These are phyloP conservation scores for Fistulifera pelliculosa DNA, from an alignment of 108 stramenopile species.

Conservation along the genomic window DNA sequence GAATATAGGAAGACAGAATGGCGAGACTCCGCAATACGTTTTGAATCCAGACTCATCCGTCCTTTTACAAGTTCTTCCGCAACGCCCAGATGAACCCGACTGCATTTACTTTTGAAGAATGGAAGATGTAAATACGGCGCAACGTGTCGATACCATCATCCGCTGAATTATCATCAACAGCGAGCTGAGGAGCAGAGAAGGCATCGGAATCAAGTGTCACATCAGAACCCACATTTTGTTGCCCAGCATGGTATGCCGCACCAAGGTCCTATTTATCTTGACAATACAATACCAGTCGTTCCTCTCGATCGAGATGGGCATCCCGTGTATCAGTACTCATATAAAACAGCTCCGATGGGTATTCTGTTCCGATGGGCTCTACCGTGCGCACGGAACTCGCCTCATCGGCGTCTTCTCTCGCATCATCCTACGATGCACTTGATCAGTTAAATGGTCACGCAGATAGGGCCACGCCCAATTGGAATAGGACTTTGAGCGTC, in stretches of 20 bases:
- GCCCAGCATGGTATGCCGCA: conserved; percentile 1
- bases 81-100: conserved; percentile 77
- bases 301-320: too few species aligned
- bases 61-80: conserved; percentile 44
- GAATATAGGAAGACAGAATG: conserved; percentile 1
- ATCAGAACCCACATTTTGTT: conserved; percentile 9
- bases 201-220: conserved; percentile 8
- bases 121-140: conserved; percentile 87
- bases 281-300: too few species aligned
- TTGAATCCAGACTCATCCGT: background rate
- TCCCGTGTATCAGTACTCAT: background rate
- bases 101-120: conserved; percentile 85
- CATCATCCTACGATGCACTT: conserved; percentile 36
- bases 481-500: too few species aligned
- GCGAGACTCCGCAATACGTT: background rate
- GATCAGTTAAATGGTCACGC: too few species aligned
- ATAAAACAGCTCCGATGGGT: background rate
- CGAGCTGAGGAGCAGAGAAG: conserved; percentile 2
- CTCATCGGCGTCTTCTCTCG: conserved; percentile 42
- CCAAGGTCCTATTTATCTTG: background rate
- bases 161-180: conserved; percentile 33
- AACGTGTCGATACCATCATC: conserved; percentile 89
- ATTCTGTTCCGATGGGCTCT: background rate
- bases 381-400: background rate
- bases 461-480: too few species aligned